These are phyloP conservation scores for Alectoria sarmentosa DNA, from an alignment of 495 filamentous ascomycete species.

Conservation along the genomic window DNA sequence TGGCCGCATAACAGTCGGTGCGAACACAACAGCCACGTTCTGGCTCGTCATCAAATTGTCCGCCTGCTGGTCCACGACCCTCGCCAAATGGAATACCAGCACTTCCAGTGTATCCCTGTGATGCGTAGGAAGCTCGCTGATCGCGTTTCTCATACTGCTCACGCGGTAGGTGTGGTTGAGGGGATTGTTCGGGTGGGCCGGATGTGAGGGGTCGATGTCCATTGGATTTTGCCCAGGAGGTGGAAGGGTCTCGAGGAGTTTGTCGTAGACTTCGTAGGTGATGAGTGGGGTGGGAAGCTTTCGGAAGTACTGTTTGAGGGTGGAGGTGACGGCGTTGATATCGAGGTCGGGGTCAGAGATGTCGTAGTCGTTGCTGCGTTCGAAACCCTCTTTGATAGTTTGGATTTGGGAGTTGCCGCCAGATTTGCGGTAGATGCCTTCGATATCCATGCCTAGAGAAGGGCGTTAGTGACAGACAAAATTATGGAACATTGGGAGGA, in stretches of 20 bases:
- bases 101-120: slow-evolving; percentile 90
- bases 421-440: slow-evolving; percentile 97
- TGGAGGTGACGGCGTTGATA: slow-evolving; percentile 92
- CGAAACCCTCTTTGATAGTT: slow-evolving; percentile 81
- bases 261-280: slow-evolving; percentile 88
- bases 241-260: slow-evolving; percentile 61
- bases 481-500: background rate
- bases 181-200: slow-evolving; percentile 29
- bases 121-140: slow-evolving; percentile 68
- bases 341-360: slow-evolving; percentile 91
- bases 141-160: slow-evolving; percentile 56
- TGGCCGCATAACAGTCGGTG: slow-evolving; percentile 93
- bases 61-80: slow-evolving; percentile 72
- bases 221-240: slow-evolving; percentile 17
- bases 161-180: slow-evolving; percentile 45
- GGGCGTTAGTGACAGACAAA: slow-evolving; percentile 2
- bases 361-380: slow-evolving; percentile 74
- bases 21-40: slow-evolving; percentile 96
- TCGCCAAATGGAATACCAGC: slow-evolving; percentile 85
- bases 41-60: slow-evolving; percentile 92
- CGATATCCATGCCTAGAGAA: slow-evolving; percentile 88
- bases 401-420: slow-evolving; percentile 85
- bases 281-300: slow-evolving; percentile 87
- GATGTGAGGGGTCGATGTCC: slow-evolving; percentile 24
- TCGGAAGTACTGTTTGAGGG: slow-evolving; percentile 96